Conservation (phyloP, 495 filamentous ascomycete species). For the Aspergillus kassunensis region DNA sequence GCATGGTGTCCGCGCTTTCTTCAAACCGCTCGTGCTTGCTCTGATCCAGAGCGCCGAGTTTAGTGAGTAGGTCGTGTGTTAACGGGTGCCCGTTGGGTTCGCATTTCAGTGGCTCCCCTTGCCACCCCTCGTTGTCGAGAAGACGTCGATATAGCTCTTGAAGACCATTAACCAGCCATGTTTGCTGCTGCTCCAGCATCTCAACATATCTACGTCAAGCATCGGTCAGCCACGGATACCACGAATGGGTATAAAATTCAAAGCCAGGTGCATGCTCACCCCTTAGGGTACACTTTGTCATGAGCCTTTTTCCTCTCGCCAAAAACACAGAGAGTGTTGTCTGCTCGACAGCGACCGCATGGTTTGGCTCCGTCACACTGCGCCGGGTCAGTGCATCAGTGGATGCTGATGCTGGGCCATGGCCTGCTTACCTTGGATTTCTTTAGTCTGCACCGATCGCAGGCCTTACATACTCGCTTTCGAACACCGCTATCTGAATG, state of each 20-base stretch:
- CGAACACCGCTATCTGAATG: slow-evolving; percentile 45
- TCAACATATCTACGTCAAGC: slow-evolving; percentile 54
- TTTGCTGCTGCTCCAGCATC: slow-evolving; percentile 68
- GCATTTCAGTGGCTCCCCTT: slow-evolving; percentile 48
- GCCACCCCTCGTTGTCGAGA: slow-evolving; percentile 50
- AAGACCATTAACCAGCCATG: slow-evolving; percentile 57
- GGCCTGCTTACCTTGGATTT: slow-evolving; percentile 56
- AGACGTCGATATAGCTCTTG: slow-evolving; percentile 57
- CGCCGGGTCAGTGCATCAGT: slow-evolving; percentile 24
- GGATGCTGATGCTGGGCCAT: slow-evolving; percentile 15
- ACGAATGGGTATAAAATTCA: not conserved
- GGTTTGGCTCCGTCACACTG: slow-evolving; percentile 60
- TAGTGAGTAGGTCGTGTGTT: slow-evolving; percentile 61
- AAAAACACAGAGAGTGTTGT: slow-evolving; percentile 60
- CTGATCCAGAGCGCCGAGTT: slow-evolving; percentile 52
- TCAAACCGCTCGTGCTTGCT: slow-evolving; percentile 54
- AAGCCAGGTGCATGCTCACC: slow-evolving; percentile 43
- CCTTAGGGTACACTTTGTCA: slow-evolving; percentile 61
- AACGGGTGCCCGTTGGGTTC: slow-evolving; percentile 56
- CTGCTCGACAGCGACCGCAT: slow-evolving; percentile 56
- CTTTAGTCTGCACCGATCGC: slow-evolving; percentile 61
- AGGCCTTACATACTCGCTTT: slow-evolving; percentile 61
- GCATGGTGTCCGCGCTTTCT: slow-evolving; percentile 52
- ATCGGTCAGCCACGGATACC: slow-evolving; percentile 4
- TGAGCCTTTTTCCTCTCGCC: slow-evolving; percentile 60